These are phyloP conservation scores for Eurotiales sp. DNA, from an alignment of 2,329 filamentous ascomycete species.

Conservation along the genomic window DNA sequence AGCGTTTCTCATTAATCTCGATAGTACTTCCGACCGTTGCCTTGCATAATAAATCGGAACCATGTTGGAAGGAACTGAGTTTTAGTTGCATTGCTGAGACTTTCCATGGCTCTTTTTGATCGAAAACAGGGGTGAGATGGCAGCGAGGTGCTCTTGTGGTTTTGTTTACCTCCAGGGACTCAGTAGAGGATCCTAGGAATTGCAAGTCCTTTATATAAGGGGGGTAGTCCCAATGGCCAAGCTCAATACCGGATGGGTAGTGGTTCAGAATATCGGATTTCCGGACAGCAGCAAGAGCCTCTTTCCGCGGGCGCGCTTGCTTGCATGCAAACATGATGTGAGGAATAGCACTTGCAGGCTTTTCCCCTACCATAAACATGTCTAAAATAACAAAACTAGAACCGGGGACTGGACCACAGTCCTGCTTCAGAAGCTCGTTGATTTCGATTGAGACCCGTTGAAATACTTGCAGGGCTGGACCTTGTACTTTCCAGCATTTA, in stretches of 20 bases:
- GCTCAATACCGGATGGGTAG: neutral
- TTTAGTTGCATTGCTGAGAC: too few species aligned
- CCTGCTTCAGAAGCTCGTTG: neutral
- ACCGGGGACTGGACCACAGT: neutral
- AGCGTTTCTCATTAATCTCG: neutral
- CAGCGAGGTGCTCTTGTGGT: too few species aligned
- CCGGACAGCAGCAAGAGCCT: neutral
- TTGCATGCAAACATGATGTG: neutral
- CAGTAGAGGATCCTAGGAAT: neutral
- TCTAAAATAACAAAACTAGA: neutral
- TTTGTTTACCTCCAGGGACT: neutral
- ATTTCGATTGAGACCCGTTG: neutral
- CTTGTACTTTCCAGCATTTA: neutral
- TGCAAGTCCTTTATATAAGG: neutral
- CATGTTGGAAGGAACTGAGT: neutral
- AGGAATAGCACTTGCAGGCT: neutral
- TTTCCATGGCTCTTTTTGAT: too few species aligned
- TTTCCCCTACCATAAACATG: neutral
- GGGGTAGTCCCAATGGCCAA: slow-evolving; percentile 2
- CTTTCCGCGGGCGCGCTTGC: neutral
- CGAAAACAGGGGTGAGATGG: too few species aligned
- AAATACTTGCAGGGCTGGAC: neutral
- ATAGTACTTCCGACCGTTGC: neutral
- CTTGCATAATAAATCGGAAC: neutral
- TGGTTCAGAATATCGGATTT: neutral